Evolutionary conservation across 345 rosid species (phyloP), one percentile per base, ranked within the genome.

Genomic region (Bruguiera parviflora): DNA sequence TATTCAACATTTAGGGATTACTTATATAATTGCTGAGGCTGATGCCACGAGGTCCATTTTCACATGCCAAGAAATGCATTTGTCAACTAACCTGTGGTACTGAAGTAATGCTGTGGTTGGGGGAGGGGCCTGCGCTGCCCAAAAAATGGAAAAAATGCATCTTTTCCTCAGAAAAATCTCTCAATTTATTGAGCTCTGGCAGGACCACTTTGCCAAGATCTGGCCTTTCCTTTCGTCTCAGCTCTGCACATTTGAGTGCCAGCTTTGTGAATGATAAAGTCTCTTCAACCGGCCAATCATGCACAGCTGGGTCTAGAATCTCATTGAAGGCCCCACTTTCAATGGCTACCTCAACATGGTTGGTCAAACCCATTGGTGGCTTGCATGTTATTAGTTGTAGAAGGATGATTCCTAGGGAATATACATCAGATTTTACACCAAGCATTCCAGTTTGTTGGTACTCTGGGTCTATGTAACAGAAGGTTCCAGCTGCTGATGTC

Each of bases 381-480:
- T 71, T 91, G 11, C 86, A 93, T 0, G 98, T 91, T 68, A 94
- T 72, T 11, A 94, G 58, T 62, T 94, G 97, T 32, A 94, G 88
- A 75, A 94, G 88, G 78, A 94, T 68, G 56, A 94, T 77, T 27
- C 98, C 98, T 0, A 94, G 68, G 8, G 98, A 89, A 81, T 94
- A 94, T 2, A 94, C 84, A 35, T 94, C 98, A 1, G 98, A 94
- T 78, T 94, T 89, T 33, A 88, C 90, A 13, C 96, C 96, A 10
- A 94, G 85, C 90, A 89, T 86, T 66, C 98, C 98, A 0, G 97
- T 91, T 79, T 91, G 96, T 66, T 94, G 98, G 77, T 94, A 94
- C 76, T 94, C 98, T 0, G 98, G 98, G 53, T 94, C 98, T 4
- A 94, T 94, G 67, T 94, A 94, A 78, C 96, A 88, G 79, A 91